Base-by-base conservation (phyloP, 2,329 filamentous ascomycete genomes). In the Capronia americana region DNA sequence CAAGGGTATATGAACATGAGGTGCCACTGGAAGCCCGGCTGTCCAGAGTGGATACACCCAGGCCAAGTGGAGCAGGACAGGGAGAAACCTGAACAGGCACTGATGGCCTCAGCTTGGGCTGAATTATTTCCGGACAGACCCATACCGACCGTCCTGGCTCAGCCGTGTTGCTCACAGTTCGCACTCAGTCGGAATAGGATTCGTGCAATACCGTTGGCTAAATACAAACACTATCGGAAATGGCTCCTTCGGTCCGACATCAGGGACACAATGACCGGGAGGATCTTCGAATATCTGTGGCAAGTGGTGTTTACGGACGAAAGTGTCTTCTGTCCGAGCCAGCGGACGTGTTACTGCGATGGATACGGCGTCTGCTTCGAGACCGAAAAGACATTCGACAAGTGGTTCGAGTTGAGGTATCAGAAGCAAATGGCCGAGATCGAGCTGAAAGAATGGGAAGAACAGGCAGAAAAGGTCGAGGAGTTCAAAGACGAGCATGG, bases 131-230 rank as follows among this genome's bases (percentile, higher is more conserved):
- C 81, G 2, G 73, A 77, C 46, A 77, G 78, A 41, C 75, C 77
- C 2, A 75, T 83, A 12, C 82, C 81, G 1, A 70, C 76, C 17
- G 82, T 87, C 0, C 80, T 89, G 0, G 82, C 85, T 1, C 86
- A 88, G 69, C 84, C 87, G 3, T 89, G 87, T 74, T 89, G 87
- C 72, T 86, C 85, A 1, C 87, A 90, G 70, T 89, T 90, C 71
- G 87, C 87, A 8, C 76, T 89, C 3, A 86, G 84, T 6, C 77
- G 83, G 2, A 85, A 88, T 50, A 81, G 85, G 3, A 86, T 89
- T 60, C 82, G 78, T 10, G 78, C 81, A 1, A 82, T 85, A 38
- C 85, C 85, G 1, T 79, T 81, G 59, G 79, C 81, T 26, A 81
- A 83, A 54, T 89, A 85, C 72, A 77, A 86, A 23, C 84, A 81